These are phyloP conservation scores for Geoglossum glabrum DNA, from an alignment of 495 filamentous ascomycete genomes.

Conservation along the genomic window DNA sequence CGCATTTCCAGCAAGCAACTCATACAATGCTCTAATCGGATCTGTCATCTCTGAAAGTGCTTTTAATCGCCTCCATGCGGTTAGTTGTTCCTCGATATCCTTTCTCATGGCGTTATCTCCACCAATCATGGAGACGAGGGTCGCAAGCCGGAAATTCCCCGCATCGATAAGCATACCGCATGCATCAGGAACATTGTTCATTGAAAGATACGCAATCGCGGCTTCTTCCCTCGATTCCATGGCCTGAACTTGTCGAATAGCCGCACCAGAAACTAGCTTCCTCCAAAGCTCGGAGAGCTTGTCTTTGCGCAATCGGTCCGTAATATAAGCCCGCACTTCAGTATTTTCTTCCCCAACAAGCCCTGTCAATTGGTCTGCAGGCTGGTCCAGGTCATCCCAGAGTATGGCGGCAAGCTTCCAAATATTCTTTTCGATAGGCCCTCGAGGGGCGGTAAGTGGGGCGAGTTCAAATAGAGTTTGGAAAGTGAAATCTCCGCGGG, in stretches of 20 bases:
- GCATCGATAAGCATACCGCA: conserved; percentile 55
- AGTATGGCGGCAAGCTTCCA: conserved; percentile 72
- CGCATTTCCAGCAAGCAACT: conserved; percentile 70
- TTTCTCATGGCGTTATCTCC: conserved; percentile 39
- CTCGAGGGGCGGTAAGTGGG: conserved; percentile 10
- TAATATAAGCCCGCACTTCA: conserved; percentile 17
- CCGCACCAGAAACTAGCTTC: conserved; percentile 35
- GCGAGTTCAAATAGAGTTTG: conserved; percentile 16
- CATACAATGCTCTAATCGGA: conserved; percentile 69
- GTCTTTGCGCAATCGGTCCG: conserved; percentile 33
- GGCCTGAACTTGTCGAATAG: conserved; percentile 28
- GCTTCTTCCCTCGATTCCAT: conserved; percentile 51
- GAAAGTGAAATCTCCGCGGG: conserved; percentile 20
- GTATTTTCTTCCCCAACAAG: conserved; percentile 19
- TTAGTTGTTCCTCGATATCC: conserved; percentile 57
- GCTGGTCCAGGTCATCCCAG: conserved; percentile 45
- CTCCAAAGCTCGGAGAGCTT: conserved; percentile 40
- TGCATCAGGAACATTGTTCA: conserved; percentile 57
- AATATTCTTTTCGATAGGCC: conserved; percentile 35
- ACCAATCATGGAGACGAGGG: conserved; percentile 61
- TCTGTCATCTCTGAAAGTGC: conserved; percentile 73
- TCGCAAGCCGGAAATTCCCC: conserved; percentile 61
- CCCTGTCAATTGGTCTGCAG: conserved; percentile 22
- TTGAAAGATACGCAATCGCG: conserved; percentile 59
- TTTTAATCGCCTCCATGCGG: conserved; percentile 62